These are phyloP conservation scores for Chaetomidium leptoderma DNA, from an alignment of 495 filamentous ascomycete species.

Conservation along the genomic window DNA sequence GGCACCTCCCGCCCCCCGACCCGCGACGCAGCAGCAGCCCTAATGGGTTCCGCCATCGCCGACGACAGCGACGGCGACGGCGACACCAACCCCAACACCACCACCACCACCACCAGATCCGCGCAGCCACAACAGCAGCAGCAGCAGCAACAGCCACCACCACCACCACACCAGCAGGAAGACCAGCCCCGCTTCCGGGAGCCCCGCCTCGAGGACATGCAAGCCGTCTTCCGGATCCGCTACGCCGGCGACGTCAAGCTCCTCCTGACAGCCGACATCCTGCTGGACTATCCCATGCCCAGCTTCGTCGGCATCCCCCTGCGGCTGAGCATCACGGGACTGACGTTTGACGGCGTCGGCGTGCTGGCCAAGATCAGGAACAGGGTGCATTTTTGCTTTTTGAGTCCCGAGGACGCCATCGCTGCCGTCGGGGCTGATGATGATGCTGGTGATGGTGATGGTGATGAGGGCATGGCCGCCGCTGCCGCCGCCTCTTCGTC, in stretches of 20 bases:
- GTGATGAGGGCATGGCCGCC: not conserved
- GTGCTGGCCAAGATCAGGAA: constrained; percentile 85
- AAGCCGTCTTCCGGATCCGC: constrained; percentile 81
- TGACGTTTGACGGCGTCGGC: constrained; percentile 91
- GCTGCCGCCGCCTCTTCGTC: too few species aligned
- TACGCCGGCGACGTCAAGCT: constrained; percentile 83
- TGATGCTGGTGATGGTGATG: constrained; percentile 35
- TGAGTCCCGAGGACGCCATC: constrained; percentile 80
- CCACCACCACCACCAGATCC: not conserved
- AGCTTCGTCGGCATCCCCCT: constrained; percentile 92
- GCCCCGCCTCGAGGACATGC: constrained; percentile 64
- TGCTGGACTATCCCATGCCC: constrained; percentile 96
- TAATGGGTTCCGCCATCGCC: constrained; percentile 21
- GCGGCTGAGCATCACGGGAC: constrained; percentile 84
- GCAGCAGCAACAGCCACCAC: constrained; percentile 17
- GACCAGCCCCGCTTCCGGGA: constrained; percentile 40
- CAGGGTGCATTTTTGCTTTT: constrained; percentile 82
- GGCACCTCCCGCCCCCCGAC: constrained; percentile 48
- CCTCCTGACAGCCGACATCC: constrained; percentile 84
- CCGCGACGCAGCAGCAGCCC: constrained; percentile 31
- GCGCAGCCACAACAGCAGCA: not conserved
- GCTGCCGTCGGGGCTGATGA: constrained; percentile 54
- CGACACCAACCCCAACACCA: not conserved
- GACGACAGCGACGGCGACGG: constrained; percentile 12
- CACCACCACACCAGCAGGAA: constrained; percentile 28